Conservation (phyloP, 2,329 filamentous ascomycete species). For the Epichloe gansuensis region DNA sequence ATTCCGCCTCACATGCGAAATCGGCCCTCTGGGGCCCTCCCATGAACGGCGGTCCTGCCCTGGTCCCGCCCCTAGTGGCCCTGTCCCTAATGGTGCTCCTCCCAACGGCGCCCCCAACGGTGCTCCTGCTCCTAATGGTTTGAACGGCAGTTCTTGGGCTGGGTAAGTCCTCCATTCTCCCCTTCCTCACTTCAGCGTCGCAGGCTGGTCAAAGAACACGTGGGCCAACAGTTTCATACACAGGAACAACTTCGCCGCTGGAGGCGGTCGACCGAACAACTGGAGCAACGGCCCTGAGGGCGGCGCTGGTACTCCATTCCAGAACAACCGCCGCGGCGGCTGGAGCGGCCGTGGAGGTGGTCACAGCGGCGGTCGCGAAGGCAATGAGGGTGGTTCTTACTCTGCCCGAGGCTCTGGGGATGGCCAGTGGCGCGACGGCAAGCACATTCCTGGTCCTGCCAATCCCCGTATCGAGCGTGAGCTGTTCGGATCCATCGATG, state of each 20-base stretch:
- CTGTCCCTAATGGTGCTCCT: slow-evolving; percentile 10
- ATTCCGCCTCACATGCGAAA: slow-evolving; percentile 75
- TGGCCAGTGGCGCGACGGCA: slow-evolving; percentile 92
- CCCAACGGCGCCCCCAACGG: slow-evolving; percentile 12
- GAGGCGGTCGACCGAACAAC: slow-evolving; percentile 23
- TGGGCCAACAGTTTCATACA: not conserved
- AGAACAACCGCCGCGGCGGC: slow-evolving; percentile 21
- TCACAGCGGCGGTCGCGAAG: slow-evolving; percentile 23
- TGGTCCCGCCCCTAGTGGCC: slow-evolving; percentile 29
- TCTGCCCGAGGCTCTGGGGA: slow-evolving; percentile 76
- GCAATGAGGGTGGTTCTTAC: slow-evolving; percentile 38
- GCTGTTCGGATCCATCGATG: slow-evolving; percentile 82
- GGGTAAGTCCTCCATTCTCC: slow-evolving; percentile 24
- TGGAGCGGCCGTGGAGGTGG: slow-evolving; percentile 23
- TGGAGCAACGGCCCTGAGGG: slow-evolving; percentile 17
- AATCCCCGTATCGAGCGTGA: slow-evolving; percentile 91
- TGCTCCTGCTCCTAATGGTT: slow-evolving; percentile 12
- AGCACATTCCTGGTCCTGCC: slow-evolving; percentile 80
- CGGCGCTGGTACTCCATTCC: slow-evolving; percentile 9
- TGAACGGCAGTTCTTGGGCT: slow-evolving; percentile 44
- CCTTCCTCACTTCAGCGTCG: not conserved
- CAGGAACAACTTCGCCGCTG: slow-evolving; percentile 8
- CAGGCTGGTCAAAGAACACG: not conserved
- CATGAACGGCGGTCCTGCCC: slow-evolving; percentile 10
- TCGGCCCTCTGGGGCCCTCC: slow-evolving; percentile 21